Percentiles rank a stretch among this genome's conserved stretches.
These are phyloP conservation scores for Apiospora arundinis DNA, from an alignment of 2,329 filamentous ascomycete genomes.

Conservation along the genomic window DNA sequence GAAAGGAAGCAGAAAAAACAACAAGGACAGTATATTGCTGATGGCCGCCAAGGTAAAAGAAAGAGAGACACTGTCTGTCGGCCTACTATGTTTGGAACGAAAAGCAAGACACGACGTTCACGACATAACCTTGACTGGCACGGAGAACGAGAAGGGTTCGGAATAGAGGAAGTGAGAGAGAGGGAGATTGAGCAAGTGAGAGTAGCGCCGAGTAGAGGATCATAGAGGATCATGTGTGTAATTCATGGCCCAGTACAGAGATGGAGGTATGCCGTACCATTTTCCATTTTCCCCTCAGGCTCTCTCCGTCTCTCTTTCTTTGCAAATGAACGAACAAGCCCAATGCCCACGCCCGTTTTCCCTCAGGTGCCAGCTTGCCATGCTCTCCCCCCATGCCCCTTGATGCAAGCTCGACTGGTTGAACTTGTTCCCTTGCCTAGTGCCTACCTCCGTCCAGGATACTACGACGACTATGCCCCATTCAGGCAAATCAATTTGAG, in stretches of 20 bases:
- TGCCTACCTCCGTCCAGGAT: constrained; percentile 14
- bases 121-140: constrained; percentile 11
- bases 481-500: constrained; percentile 17
- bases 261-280: neutral
- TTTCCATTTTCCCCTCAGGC: neutral
- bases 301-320: neutral
- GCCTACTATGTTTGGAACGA: constrained; percentile 15
- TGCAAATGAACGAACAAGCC: neutral
- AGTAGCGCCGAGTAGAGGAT: neutral
- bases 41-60: constrained; percentile 14
- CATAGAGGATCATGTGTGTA: neutral
- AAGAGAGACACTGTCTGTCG: constrained; percentile 18
- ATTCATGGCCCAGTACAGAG: neutral
- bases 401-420: constrained; percentile 10
- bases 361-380: no score
- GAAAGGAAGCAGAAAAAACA: neutral
- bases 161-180: neutral
- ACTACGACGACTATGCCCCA: constrained; percentile 9
- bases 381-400: neutral
- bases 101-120: constrained; percentile 19
- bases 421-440: constrained; percentile 18
- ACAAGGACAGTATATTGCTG: neutral
- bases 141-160: neutral
- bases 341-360: neutral
- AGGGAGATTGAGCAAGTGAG: neutral